Evolutionary conservation across 2,329 filamentous ascomycete genomes (phyloP), one percentile per base, ranked within the genome.

Genomic region (Curvularia verruculosa): DNA sequence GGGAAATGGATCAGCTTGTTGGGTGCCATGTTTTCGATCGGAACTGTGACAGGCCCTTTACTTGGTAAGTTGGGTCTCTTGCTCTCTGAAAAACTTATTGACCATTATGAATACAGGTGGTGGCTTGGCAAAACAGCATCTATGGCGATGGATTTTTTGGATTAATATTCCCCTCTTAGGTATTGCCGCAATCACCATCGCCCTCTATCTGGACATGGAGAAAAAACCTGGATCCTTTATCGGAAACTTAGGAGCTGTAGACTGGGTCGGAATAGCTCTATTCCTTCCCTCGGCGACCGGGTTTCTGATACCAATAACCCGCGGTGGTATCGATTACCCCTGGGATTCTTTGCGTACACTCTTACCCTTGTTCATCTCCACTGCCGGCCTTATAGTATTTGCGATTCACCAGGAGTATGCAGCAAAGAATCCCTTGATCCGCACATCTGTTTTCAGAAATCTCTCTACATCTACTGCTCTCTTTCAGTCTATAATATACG

Each of bases 121-220:
- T 5, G 80, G 77, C 1, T 82, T 87, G 49, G 79, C 82, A 0
- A 77, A 84, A 58, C 73, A 81, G 40, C 77, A 78, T 0, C 76
- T 76, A 0, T 87, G 85, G 86, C 76, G 83, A 10, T 89, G 86
- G 86, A 83, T 88, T 40, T 87, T 88, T 67, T 88, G 83, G 78
- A 79, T 87, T 65, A 88, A 88, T 61, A 77, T 86, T 5, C 85
- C 86, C 2, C 81, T 87, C 65, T 79, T 80, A 24, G 56, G 47
- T 10, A 58, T 71, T 8, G 37, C 5, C 18, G 68, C 70, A 1
- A 64, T 71, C 41, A 7, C 69, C 8, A 58, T 69, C 18, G 70
- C 70, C 3, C 34, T 59, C 9, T 54, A 67, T 21, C 69, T 70
- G 29, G 60, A 71, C 3, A 58, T 60, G 7, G 55, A 68, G n/a